phyloP scores from a whole-genome alignment of 495 filamentous ascomycete species.

The Penicillium samsonianum region DNA sequence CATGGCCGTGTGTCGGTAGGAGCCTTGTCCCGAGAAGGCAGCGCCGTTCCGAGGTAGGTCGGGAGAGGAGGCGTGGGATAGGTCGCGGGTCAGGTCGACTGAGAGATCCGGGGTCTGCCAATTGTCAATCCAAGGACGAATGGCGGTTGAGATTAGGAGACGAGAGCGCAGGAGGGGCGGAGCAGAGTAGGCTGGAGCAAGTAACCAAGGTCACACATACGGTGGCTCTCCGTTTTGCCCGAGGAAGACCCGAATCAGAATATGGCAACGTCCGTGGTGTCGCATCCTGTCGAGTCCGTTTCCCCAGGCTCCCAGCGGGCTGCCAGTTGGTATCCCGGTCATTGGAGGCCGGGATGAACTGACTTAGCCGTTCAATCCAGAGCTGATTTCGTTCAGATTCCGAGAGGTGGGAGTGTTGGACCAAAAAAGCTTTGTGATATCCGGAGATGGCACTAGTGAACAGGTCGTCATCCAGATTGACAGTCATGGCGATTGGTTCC shows the following conservation, averaged over 20 bases:
- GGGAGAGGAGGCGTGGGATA: constrained; percentile 38
- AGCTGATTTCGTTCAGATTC: constrained; percentile 47
- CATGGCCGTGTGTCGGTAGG: constrained; percentile 42
- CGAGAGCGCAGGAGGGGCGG: constrained; percentile 22
- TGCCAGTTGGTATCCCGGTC: constrained; percentile 19
- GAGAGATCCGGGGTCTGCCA: constrained; percentile 50
- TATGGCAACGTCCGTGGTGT: constrained; percentile 45
- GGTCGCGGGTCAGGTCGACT: constrained; percentile 37
- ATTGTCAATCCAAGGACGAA: constrained; percentile 49
- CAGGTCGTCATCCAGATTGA: constrained; percentile 46
- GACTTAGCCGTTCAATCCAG: constrained; percentile 45
- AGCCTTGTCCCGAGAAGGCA: constrained; percentile 26
- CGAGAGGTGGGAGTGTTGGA: constrained; percentile 46
- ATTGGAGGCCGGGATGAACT: constrained; percentile 38
- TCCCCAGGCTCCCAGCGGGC: constrained; percentile 39
- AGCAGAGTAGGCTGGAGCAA: constrained; percentile 36
- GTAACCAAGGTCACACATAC: constrained; percentile 52
- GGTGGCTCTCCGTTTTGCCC: constrained; percentile 53
- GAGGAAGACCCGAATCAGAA: constrained; percentile 41
- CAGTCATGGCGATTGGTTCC: constrained; percentile 33
- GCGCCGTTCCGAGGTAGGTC: constrained; percentile 27
- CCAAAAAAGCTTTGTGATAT: constrained; percentile 50
- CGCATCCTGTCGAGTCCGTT: constrained; percentile 48
- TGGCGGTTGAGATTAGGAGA: constrained; percentile 25
- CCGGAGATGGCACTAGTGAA: constrained; percentile 49